Conservation (phyloP, 2,329 filamentous ascomycete species). For the Pseudogymnoascus sp. region DNA sequence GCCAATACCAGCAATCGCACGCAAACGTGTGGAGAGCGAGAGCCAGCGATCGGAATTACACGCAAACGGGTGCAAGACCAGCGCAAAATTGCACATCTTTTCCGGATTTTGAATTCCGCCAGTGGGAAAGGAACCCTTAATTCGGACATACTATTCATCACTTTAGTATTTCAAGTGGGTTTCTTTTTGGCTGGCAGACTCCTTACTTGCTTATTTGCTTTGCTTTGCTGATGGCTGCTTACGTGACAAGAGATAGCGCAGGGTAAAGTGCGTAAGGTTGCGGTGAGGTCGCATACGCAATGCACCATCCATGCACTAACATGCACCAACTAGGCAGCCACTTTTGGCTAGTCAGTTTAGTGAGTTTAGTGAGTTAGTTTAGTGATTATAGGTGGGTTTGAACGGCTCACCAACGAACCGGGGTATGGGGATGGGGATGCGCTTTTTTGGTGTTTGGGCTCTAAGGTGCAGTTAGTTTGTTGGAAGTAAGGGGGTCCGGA, state of each 20-base stretch:
- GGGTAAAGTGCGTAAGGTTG: background rate
- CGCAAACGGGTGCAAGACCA: background rate
- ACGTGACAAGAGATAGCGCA: background rate
- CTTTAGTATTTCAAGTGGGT: background rate
- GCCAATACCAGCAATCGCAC: conserved; percentile 11
- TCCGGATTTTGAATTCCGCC: background rate
- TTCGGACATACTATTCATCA: background rate
- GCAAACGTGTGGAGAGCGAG: background rate
- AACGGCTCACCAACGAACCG: background rate
- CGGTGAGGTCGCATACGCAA: conserved; percentile 1
- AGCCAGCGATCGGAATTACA: conserved; percentile 14
- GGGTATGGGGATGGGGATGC: background rate
- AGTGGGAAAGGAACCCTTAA: background rate
- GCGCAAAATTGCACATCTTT: background rate
- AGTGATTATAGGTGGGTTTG: too few species aligned
- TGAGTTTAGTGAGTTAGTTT: too few species aligned
- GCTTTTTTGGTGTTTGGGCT: background rate
- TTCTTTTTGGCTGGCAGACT: background rate
- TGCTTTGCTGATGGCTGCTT: background rate
- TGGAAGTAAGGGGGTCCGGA: background rate
- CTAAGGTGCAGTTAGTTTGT: background rate
- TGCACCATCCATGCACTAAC: background rate
- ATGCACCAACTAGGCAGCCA: background rate
- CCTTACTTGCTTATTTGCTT: background rate
- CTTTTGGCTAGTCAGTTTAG: background rate